Base-by-base conservation (phyloP, 495 filamentous ascomycete genomes). In the Lophiostoma macrostomum region DNA sequence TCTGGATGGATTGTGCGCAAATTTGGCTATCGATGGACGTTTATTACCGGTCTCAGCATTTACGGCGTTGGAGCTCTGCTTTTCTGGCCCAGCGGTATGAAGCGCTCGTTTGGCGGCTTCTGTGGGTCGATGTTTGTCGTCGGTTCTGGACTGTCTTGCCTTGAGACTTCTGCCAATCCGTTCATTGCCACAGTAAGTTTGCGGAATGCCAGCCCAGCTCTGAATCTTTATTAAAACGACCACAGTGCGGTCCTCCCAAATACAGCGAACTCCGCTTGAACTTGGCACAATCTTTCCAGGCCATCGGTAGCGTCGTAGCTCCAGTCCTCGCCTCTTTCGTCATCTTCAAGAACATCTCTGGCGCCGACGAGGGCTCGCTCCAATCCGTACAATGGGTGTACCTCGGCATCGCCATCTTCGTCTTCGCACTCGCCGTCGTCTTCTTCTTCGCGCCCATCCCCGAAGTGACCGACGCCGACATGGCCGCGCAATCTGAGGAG, bases 401-500 rank as follows among this genome's bases (percentile, higher is more conserved):
- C 65, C 74, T 87, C 4, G 84, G 80, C 31, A 83, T 88, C 40
- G 85, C 82, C 12, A 70, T 69, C 69, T 88, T 88, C 61, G 84
- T 87, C 45, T 78, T 78, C 64, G 24, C 79, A 20, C 75, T 90
- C 5, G 80, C 81, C 11, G 61, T 77, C 43, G 69, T 85, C 39
- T 88, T 88, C 71, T 83, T 75, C 68, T 60, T 87, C 31, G 74
- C 78, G 3, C 72, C 72, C 0, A 84, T 88, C 22, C 84, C 84
- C 22, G 84, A 88, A 67, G 79, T 88, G 60, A 87, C 84, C 5
- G 84, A 90, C 58, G 83, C 84, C 20, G 84, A 87, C 63, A 86
- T 75, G 50, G 41, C 74, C 23, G 73, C 73, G 22, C 77, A 76
- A 47, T 69, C 57, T 22, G 74, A 75, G 44, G 27, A 53, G 30